Conservation (phyloP, 2,329 filamentous ascomycete species). For the Penicillium sp. region DNA sequence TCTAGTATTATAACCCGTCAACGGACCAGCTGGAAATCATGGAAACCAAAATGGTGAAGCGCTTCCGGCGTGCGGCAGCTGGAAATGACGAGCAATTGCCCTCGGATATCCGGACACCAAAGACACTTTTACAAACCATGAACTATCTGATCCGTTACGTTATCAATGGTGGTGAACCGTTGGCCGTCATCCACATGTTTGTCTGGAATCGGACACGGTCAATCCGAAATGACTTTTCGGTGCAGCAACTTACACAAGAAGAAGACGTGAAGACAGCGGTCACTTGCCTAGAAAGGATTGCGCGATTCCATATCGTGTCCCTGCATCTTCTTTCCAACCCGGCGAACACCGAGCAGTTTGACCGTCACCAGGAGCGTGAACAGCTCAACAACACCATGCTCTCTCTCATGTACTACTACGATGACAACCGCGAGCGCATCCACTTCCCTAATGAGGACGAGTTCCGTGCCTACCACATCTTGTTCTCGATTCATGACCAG, state of each 20-base stretch:
- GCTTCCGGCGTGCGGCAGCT: constrained; percentile 61
- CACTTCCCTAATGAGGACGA: constrained; percentile 59
- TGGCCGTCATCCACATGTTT: constrained; percentile 58
- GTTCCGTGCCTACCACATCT: constrained; percentile 61
- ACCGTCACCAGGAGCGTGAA: constrained; percentile 60
- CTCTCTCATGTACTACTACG: constrained; percentile 60
- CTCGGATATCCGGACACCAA: constrained; percentile 61
- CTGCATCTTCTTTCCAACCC: constrained; percentile 57
- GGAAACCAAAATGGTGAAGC: constrained; percentile 58
- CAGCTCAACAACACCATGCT: constrained; percentile 62
- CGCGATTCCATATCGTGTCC: constrained; percentile 61
- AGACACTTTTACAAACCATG: constrained; percentile 45
- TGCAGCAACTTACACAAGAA: constrained; percentile 57
- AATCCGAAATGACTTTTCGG: constrained; percentile 63
- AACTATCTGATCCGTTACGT: constrained; percentile 52
- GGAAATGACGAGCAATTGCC: constrained; percentile 62
- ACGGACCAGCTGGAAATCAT: constrained; percentile 34
- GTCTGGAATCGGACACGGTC: constrained; percentile 65
- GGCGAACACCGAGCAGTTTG: constrained; percentile 52
- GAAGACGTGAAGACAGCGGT: constrained; percentile 57
- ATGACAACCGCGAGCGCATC: constrained; percentile 52
- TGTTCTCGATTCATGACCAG: constrained; percentile 53
- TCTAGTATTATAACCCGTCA: constrained; percentile 36
- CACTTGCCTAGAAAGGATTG: constrained; percentile 61
- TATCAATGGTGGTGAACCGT: constrained; percentile 49